phyloP scores from a whole-genome alignment of 306 rosid genomes.

The Cyamopsis tetragonoloba region DNA sequence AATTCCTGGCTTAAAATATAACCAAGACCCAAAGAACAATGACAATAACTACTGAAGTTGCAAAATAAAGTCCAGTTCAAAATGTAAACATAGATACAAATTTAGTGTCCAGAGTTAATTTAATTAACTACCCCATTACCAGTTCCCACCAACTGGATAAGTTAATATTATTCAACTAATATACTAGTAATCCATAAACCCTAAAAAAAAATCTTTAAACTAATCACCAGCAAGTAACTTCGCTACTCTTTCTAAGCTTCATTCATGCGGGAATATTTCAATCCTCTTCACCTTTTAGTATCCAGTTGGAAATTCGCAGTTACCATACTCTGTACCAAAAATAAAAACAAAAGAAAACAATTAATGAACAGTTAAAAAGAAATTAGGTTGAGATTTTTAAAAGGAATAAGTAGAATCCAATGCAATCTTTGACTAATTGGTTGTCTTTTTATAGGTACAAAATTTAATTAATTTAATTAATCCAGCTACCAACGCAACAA shows the following conservation, averaged over 20 bases:
- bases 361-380: background rate
- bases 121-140: background rate
- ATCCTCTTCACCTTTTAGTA: constrained; percentile 34
- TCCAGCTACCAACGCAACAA: no score
- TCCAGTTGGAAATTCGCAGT: constrained; percentile 72
- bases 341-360: background rate
- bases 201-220: constrained; percentile 21
- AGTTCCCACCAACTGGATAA: constrained; percentile 9
- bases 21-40: background rate
- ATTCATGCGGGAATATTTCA: background rate
- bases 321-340: constrained; percentile 66
- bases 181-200: background rate
- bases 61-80: background rate
- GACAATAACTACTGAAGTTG: background rate
- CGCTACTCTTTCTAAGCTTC: background rate
- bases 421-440: constrained; percentile 35
- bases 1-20: background rate
- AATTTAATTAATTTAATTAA: no score
- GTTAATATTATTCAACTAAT: constrained; percentile 21
- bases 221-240: constrained; percentile 7
- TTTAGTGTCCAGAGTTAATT: constrained; percentile 16
- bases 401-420: constrained; percentile 24
- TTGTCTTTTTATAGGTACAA: background rate
- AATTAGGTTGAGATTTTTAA: background rate
- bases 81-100: constrained; percentile 18